A percentile compares a stretch with the other conserved stretches of the same genome.
Conservation (phyloP, 305 asterid genomes). For the Fraxinus paxiana region DNA sequence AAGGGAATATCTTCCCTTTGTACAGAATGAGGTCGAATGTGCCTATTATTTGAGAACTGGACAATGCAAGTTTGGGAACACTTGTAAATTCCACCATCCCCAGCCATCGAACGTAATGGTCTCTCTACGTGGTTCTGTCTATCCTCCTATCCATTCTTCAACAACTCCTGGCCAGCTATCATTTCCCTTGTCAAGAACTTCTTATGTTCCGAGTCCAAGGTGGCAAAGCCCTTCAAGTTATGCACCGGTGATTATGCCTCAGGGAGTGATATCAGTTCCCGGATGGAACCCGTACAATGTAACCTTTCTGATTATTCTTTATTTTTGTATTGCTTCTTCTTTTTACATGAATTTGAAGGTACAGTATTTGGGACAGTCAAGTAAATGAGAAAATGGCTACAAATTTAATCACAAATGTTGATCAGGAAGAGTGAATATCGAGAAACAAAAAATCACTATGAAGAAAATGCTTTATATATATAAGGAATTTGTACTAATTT, state of each 20-base stretch:
- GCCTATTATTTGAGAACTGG: constrained; percentile 89
- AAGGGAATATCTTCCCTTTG: constrained; percentile 26
- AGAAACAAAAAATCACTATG: neutral
- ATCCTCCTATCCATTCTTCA: constrained; percentile 79
- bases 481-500: neutral
- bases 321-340: constrained; percentile 12
- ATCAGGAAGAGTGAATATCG: constrained; percentile 1
- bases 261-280: constrained; percentile 78
- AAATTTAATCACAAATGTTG: constrained; percentile 14
- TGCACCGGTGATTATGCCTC: constrained; percentile 80
- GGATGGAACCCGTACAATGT: constrained; percentile 86
- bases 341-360: neutral
- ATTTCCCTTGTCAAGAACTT: constrained; percentile 67
- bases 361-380: neutral
- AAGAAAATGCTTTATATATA: neutral
- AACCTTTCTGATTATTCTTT: constrained; percentile 37
- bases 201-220: constrained; percentile 77
- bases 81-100: constrained; percentile 95
- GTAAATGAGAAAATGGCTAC: constrained; percentile 2
- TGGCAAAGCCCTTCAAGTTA: constrained; percentile 93
- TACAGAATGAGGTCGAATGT: constrained; percentile 81
- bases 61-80: constrained; percentile 87
- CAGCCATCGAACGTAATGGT: constrained; percentile 93
- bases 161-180: constrained; percentile 71
- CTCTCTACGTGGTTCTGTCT: constrained; percentile 76